These are phyloP conservation scores for Phaeophleospora eucalypticola DNA, from an alignment of 2,329 filamentous ascomycete genomes.

Conservation along the genomic window DNA sequence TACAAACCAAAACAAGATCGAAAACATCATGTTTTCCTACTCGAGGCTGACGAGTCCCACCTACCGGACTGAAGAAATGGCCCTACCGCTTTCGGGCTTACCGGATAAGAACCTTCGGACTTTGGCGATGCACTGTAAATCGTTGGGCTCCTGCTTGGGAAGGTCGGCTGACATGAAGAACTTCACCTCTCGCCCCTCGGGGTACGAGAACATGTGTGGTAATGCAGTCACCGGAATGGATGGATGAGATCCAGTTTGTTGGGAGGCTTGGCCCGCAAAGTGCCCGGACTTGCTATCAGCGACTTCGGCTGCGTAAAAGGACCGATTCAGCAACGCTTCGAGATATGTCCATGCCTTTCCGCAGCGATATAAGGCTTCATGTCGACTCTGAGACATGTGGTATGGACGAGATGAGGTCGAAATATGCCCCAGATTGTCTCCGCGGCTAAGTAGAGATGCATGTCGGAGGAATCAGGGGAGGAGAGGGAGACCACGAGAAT, in stretches of 20 bases:
- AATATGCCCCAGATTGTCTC: constrained; percentile 6
- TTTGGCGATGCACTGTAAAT: background rate
- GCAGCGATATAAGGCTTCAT: background rate
- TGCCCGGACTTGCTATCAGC: constrained; percentile 12
- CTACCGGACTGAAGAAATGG: too few relatives aligned
- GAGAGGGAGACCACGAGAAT: background rate
- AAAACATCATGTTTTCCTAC: too few relatives aligned
- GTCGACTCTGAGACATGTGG: background rate
- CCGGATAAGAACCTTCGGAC: too few relatives aligned
- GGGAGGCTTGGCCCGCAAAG: constrained; percentile 9
- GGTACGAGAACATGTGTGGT: background rate
- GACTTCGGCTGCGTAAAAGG: constrained; percentile 14
- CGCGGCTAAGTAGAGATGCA: constrained; percentile 9
- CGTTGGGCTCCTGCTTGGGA: background rate
- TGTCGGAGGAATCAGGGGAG: constrained; percentile 3
- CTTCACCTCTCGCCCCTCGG: background rate
- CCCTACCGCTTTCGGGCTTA: too few relatives aligned
- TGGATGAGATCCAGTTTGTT: background rate
- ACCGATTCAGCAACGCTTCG: constrained; percentile 10
- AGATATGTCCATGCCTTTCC: background rate
- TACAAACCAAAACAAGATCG: too few relatives aligned
- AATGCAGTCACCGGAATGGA: background rate
- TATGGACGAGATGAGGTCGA: constrained; percentile 13
- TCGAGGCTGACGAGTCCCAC: too few relatives aligned
- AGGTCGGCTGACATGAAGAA: too few relatives aligned